phyloP scores from a whole-genome alignment of 805 yeast species.

The Candida koratica region DNA sequence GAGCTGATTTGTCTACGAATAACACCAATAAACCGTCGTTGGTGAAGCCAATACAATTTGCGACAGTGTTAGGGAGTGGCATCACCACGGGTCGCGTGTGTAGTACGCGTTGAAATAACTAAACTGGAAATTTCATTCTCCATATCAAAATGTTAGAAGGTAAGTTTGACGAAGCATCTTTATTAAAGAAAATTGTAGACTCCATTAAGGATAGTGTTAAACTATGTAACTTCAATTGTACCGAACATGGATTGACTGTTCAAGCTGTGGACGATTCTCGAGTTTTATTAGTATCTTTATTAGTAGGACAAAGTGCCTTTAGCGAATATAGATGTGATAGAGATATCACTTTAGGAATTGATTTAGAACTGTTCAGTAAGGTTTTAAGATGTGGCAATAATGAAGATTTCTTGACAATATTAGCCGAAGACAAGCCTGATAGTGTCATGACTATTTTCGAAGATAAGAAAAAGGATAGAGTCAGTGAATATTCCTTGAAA shows the following conservation, averaged over 20 bases:
- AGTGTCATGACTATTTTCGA: slow-evolving; percentile 78
- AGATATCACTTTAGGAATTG: slow-evolving; percentile 86
- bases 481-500: slow-evolving; percentile 86
- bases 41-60: too few species aligned
- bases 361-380: slow-evolving; percentile 80
- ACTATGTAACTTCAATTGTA: slow-evolving; percentile 93
- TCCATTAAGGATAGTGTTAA: slow-evolving; percentile 93
- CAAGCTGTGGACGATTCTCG: slow-evolving; percentile 98
- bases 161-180: slow-evolving; percentile 87
- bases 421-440: slow-evolving; percentile 88
- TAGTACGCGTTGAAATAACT: too few species aligned
- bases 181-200: slow-evolving; percentile 88
- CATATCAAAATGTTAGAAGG: slow-evolving; percentile 79
- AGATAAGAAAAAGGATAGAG: slow-evolving; percentile 85
- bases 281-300: slow-evolving; percentile 83
- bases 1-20: too few species aligned
- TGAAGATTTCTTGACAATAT: slow-evolving; percentile 79
- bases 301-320: slow-evolving; percentile 86
- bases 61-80: too few species aligned
- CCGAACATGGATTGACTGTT: slow-evolving; percentile 90
- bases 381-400: slow-evolving; percentile 88
- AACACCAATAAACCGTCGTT: too few species aligned
- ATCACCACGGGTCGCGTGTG: too few species aligned
- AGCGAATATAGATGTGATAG: slow-evolving; percentile 93
- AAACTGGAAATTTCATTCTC: slow-evolving; percentile 1